Conservation (phyloP, 345 rosid species). For the Clarkia xantiana region DNA sequence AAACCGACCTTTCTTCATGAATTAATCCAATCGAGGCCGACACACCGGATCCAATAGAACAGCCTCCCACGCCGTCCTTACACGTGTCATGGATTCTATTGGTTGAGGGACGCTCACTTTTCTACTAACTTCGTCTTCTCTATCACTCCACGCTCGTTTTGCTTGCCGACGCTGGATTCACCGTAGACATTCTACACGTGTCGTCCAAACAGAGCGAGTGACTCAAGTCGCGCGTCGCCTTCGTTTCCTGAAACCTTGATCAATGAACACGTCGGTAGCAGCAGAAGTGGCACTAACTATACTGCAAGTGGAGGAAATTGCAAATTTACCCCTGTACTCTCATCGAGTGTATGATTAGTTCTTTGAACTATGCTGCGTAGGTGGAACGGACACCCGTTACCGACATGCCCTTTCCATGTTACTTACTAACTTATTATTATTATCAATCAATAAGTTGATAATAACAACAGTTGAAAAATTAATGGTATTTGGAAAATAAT, state of each 20-base stretch:
- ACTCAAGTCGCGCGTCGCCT: background rate
- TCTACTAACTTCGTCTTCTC: slow-evolving; percentile 7
- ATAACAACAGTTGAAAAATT: no score
- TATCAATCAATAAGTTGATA: no score
- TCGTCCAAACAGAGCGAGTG: background rate
- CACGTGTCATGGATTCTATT: slow-evolving; percentile 11
- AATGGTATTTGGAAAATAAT: no score
- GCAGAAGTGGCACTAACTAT: background rate
- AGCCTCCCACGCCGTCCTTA: slow-evolving; percentile 5
- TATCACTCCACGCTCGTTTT: background rate
- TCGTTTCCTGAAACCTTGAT: fast-evolving
- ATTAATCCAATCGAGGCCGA: slow-evolving; percentile 10
- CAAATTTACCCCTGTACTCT: no score
- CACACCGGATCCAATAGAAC: slow-evolving; percentile 11
- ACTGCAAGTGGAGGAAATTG: no score
- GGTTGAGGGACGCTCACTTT: background rate
- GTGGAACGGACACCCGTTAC: no score
- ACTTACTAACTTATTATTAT: no score
- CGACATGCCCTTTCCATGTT: no score
- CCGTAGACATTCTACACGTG: background rate
- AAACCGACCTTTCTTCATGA: slow-evolving; percentile 9
- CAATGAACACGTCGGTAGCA: slow-evolving; percentile 18
- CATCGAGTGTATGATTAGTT: no score
- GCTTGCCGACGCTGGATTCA: background rate
- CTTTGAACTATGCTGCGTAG: no score